Evolutionary conservation across 768 basidiomycete species (phyloP).

Genomic region (Trametes gibbosa): DNA sequence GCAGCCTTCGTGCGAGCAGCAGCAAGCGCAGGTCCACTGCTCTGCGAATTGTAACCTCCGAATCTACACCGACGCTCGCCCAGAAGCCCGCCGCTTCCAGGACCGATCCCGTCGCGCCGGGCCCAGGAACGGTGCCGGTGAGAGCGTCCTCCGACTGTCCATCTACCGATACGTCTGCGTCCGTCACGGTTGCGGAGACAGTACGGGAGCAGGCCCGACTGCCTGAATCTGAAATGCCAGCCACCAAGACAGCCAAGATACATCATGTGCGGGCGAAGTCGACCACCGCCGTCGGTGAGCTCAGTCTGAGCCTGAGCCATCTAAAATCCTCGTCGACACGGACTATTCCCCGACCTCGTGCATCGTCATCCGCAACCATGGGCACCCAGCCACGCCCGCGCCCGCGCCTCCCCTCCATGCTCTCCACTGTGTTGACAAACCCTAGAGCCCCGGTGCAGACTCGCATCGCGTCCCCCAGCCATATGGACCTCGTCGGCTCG

Average conservation of each 20-base stretch:
- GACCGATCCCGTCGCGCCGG: not conserved
- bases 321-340: conserved; percentile 2
- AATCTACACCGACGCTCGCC: not conserved
- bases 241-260: not conserved
- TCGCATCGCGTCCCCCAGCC: conserved; percentile 10
- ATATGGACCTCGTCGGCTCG: conserved; percentile 25
- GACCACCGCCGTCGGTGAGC: conserved; percentile 9
- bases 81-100: not conserved
- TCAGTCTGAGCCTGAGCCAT: not conserved
- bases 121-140: conserved; percentile 1
- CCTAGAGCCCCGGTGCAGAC: conserved; percentile 16
- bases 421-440: conserved; percentile 14
- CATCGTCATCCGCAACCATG: conserved; percentile 10
- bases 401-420: conserved; percentile 13
- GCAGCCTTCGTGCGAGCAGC: not conserved
- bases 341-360: conserved; percentile 4
- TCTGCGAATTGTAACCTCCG: conserved; percentile 7
- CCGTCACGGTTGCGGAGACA: conserved; percentile 4
- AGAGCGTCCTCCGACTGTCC: conserved; percentile 8
- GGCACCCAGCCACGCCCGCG: not conserved
- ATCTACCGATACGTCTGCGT: conserved; percentile 2
- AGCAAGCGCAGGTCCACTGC: not conserved
- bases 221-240: not conserved
- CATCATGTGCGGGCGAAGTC: conserved; percentile 15
- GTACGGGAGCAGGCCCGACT: conserved; percentile 13